Percentiles rank a stretch among this genome's conserved stretches.
These are phyloP conservation scores for Magnolia officinalis DNA, from an alignment of 164 flowering plant species.

Conservation along the genomic window DNA sequence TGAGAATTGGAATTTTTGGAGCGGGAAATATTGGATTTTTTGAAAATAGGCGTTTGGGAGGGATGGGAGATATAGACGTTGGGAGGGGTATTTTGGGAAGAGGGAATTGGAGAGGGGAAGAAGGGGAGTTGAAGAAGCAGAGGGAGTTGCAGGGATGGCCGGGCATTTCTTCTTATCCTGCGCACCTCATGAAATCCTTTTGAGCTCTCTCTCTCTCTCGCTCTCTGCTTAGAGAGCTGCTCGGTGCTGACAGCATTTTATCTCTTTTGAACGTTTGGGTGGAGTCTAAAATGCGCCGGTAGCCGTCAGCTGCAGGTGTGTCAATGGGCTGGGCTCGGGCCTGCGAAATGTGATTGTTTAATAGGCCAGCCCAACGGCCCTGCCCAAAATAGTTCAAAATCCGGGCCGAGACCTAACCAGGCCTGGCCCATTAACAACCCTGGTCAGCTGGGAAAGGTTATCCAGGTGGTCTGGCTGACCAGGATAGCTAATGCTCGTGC, in stretches of 20 bases:
- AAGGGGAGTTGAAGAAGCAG: constrained; percentile 7
- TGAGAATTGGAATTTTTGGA: constrained; percentile 2
- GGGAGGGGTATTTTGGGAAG: not conserved
- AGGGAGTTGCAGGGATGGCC: constrained; percentile 21
- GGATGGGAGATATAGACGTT: not conserved
- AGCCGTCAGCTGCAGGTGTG: no score
- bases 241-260: not conserved
- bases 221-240: not conserved
- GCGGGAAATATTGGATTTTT: constrained; percentile 7
- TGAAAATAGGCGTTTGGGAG: constrained; percentile 6
- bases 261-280: not conserved
- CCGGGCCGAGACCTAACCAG: no score
- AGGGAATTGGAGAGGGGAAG: constrained; percentile 1
- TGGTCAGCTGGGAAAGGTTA: not conserved
- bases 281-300: not conserved
- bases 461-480: not conserved
- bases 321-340: no score
- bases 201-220: not conserved
- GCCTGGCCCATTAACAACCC: no score
- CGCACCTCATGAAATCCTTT: constrained; percentile 11
- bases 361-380: no score
- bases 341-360: no score
- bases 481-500: not conserved
- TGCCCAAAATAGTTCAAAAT: no score
- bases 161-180: constrained; percentile 29